Evolutionary conservation across 2,329 filamentous ascomycete species (phyloP), one percentile per base, ranked within the genome.

Genomic region (Alternaria arborescens): DNA sequence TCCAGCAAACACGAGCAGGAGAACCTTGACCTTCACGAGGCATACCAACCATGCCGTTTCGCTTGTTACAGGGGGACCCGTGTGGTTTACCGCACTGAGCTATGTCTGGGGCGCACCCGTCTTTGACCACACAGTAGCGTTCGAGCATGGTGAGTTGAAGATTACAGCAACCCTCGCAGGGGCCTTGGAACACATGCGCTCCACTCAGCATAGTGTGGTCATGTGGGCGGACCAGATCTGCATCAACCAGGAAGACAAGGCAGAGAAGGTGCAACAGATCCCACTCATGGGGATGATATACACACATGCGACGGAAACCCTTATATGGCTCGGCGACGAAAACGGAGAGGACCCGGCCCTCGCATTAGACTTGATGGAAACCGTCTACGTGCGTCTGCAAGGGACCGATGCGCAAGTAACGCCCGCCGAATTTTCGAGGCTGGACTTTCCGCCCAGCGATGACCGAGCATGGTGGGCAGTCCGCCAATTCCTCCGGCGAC

Each of bases 321-420:
- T 71, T n/a, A 68, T 75, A 28, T 75, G 72, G 72, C 54, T 75
- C 8, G 71, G 71, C 20, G 66, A 71, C 12, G 67, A 69, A 1
- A 61, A 62, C 7, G 64, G 41, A 3, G 57, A 68, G n/a, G 57
- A 65, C 10, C 56, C 66, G 5, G 10, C 40, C 0, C 50, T 67
- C 30, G 68, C 70, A 1, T 64, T 74, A 20, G 55, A 69, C 4
- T 52, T 60, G 8, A 53, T 72, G 59, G 60, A 66, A 28, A 62
- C 55, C 2, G 44, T 67, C 2, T 58, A 60, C 46, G 55, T 62
- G 5, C 54, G 57, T 20, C 40, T 71, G 8, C 64, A 71, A 20
- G 53, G 64, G n/a, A 64, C 30, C 3, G 65, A 68, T 32, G 56
- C 58, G 5, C 41, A 63, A 40, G 55, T 71, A 14, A 60, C 46